These are phyloP conservation scores for Alisma plantagoaquatica DNA, from an alignment of 106 monocot species.

Conservation along the genomic window DNA sequence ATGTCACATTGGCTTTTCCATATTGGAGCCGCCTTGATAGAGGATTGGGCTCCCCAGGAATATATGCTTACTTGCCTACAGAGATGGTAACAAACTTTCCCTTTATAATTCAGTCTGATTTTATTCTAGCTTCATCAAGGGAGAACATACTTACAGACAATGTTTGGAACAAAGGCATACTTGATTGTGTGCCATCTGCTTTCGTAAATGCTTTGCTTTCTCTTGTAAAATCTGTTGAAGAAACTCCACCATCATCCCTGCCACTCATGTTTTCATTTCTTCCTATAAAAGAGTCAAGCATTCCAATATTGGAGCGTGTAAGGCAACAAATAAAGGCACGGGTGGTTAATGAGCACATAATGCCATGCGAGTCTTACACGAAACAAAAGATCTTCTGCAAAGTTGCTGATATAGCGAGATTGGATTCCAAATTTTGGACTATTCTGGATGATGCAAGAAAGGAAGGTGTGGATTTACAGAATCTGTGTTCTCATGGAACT, in stretches of 20 bases:
- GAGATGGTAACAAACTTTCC: slow-evolving; percentile 41
- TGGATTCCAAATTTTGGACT: slow-evolving; percentile 4
- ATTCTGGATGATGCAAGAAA: slow-evolving; percentile 1
- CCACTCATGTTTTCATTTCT: slow-evolving; percentile 30
- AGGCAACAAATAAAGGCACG: slow-evolving; percentile 24
- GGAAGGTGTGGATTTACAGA: slow-evolving; percentile 1
- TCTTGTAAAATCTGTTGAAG: slow-evolving; percentile 18
- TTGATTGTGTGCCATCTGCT: slow-evolving; percentile 35
- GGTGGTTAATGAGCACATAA: slow-evolving; percentile 18
- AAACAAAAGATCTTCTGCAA: slow-evolving; percentile 7
- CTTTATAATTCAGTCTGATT: slow-evolving; percentile 34
- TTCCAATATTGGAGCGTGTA: slow-evolving; percentile 17
- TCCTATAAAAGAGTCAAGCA: slow-evolving; percentile 16
- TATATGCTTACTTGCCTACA: slow-evolving; percentile 49
- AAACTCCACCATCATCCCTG: slow-evolving; percentile 13
- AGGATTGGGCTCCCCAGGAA: slow-evolving; percentile 18
- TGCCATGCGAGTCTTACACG: slow-evolving; percentile 26
- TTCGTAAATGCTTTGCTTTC: slow-evolving; percentile 27
- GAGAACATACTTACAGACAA: slow-evolving; percentile 34
- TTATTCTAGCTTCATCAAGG: slow-evolving; percentile 38
- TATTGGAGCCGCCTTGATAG: slow-evolving; percentile 18
- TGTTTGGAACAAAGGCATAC: slow-evolving; percentile 48
- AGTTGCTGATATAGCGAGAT: neutral
- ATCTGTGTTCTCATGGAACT: slow-evolving; percentile 7
- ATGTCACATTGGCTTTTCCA: slow-evolving; percentile 39